Evolutionary conservation across 768 basidiomycete genomes (phyloP), one percentile per base, ranked within the genome.

Genomic region (Lactarius psammicola): DNA sequence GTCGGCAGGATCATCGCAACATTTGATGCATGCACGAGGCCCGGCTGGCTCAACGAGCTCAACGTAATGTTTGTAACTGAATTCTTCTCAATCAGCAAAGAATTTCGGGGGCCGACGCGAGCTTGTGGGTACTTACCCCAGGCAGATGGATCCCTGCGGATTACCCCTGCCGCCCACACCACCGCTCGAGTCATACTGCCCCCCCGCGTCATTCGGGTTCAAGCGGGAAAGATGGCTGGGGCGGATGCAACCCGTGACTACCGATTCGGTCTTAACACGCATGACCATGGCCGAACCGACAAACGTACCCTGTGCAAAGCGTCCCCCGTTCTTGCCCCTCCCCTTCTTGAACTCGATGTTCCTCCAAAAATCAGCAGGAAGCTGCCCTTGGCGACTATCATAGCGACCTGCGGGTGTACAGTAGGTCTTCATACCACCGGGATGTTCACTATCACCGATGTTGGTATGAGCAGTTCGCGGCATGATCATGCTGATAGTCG

Each of bases 101-200:
- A 44, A 11, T 18, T 30, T 13, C 23, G 40, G 40, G 17, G 40
- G 40, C 26, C 15, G 31, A n/a, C 59, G 8, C 26, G 58, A 40
- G 60, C 13, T 23, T n/a, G 44, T 20, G 31, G 6, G 13, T 34
- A 75, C 78, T 56, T 57, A 84, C 80, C 83, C 84, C 18, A 79
- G 69, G 67, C 85, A 86, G 8, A 78, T 77, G 67, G 82, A 84
- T 6, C 79, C 83, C 40, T 74, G 73, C 1, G 84, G 84, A 68
- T 85, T 85, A 1, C 85, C 85, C 8, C 63, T 69, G n/a, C 83
- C 83, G 30, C 76, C 78, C 2, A 66, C 74, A 4, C 85, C 85
- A 31, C 85, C 85, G 64, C 80, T 83, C 30, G 84, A 85, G 71
- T 85, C 84, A 70, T 86, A 86, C 69, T 86, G 83, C 2, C 85